Base-by-base conservation (phyloP, 1,284 basidiomycete genomes). In the Earliella scabrosa region DNA sequence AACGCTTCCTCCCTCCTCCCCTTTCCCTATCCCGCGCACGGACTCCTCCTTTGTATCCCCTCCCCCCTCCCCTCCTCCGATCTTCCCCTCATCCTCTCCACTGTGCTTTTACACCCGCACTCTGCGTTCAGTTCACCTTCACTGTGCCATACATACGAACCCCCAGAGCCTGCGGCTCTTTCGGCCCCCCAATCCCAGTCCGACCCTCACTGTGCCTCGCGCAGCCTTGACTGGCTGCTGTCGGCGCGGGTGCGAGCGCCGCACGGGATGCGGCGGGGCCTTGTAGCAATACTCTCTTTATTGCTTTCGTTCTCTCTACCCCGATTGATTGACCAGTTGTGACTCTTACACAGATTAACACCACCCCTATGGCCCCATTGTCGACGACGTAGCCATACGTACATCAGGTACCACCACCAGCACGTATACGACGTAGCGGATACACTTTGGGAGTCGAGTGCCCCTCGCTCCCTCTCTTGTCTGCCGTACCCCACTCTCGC, bases 131-230 rank as follows among this genome's bases (percentile, higher is more conserved):
- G 53, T 56, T 55, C 56, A 26, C 10, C 29, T 49, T 59, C 55
- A 43, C 29, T 58, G 53, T 55, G 10, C 27, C 45, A 55, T 51
- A 58, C 44, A 43, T 58, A 58, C 48, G 50, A 55, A 44, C 50
- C 46, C 40, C 32, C 41, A 55, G 61, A 60, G 61, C 61, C 61
- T 60, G 58, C 32, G 61, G 61, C 58, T 63, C 58, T 36, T 46
- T 52, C 45, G 46, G 45, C 50, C 27, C 32, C 29, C 46, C 44
- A 26, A 34, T 36, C 39, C 34, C 40, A 24, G 18, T n/a, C n/a
- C n/a, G n/a, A n/a, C n/a, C 34, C 44, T 23, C 35, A 24, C 35
- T 16, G 29, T 34, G 18, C 23, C 46, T 23, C 16, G 11, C 21
- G 23, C 35, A n/a, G 29, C 21, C 45, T 56, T 38, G 46, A 41